Evolutionary conservation across 2,329 filamentous ascomycete genomes (phyloP).

Genomic region (Fusarium sp.): DNA sequence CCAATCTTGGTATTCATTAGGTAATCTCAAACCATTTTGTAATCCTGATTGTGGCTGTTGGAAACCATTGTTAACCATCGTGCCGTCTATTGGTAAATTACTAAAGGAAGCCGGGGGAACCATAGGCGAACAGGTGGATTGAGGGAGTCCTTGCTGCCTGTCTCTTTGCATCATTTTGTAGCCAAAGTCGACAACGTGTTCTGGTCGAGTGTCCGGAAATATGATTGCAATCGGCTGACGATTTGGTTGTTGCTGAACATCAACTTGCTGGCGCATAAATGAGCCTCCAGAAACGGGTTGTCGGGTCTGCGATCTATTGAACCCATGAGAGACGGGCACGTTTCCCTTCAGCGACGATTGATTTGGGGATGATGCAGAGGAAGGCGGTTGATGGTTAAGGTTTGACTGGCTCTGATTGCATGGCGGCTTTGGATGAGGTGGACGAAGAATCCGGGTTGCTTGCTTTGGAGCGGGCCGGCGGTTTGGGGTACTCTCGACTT

Average conservation of each 20-base stretch:
- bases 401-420: background rate
- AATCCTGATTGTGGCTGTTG: constrained; percentile 1
- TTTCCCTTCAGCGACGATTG: background rate
- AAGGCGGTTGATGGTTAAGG: background rate
- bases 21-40: background rate
- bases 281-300: background rate
- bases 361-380: background rate
- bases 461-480: background rate
- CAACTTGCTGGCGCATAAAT: background rate
- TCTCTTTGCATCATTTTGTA: background rate
- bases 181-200: background rate
- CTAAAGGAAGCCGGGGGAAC: background rate
- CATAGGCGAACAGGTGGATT: background rate
- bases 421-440: background rate
- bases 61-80: background rate
- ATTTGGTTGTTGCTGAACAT: background rate
- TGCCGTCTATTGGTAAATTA: background rate
- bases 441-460: background rate
- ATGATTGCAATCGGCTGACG: constrained; percentile 4
- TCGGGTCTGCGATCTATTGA: background rate
- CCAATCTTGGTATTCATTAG: background rate
- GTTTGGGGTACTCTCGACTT: background rate
- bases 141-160: background rate
- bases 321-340: background rate
- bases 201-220: constrained; percentile 1